Evolutionary conservation across 2,329 filamentous ascomycete genomes (phyloP).

Genomic region (Alternaria alternata): DNA sequence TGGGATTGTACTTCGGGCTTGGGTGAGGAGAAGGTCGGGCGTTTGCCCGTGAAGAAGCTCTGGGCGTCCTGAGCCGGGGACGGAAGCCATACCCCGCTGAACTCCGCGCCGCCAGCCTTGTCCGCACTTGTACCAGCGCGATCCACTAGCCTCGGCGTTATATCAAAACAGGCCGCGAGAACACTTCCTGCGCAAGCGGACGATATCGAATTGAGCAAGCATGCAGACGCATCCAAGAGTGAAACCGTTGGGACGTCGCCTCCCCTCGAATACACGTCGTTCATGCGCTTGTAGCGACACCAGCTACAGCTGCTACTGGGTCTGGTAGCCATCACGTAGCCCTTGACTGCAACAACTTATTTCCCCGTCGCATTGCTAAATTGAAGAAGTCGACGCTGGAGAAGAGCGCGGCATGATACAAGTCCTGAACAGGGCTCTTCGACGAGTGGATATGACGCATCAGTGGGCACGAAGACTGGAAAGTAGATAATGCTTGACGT

Average conservation of each 20-base stretch:
- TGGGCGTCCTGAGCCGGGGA: background rate
- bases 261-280: background rate
- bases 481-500: no score
- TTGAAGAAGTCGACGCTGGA: background rate
- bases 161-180: background rate
- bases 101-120: background rate
- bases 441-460: no score
- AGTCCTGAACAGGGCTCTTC: no score
- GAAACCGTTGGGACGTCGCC: background rate
- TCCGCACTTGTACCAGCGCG: background rate
- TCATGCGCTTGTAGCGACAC: background rate
- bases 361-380: background rate
- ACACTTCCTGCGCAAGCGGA: background rate
- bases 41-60: background rate
- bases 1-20: background rate
- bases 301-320: background rate
- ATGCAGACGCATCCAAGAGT: background rate
- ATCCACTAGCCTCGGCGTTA: background rate
- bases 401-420: no score
- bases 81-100: background rate
- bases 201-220: background rate
- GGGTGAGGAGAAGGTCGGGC: conserved; percentile 11
- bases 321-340: background rate
- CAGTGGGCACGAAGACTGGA: no score
- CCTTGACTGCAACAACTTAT: background rate